Base-by-base conservation (phyloP, 805 yeast genomes). In the Lipomyces mesembrius region DNA sequence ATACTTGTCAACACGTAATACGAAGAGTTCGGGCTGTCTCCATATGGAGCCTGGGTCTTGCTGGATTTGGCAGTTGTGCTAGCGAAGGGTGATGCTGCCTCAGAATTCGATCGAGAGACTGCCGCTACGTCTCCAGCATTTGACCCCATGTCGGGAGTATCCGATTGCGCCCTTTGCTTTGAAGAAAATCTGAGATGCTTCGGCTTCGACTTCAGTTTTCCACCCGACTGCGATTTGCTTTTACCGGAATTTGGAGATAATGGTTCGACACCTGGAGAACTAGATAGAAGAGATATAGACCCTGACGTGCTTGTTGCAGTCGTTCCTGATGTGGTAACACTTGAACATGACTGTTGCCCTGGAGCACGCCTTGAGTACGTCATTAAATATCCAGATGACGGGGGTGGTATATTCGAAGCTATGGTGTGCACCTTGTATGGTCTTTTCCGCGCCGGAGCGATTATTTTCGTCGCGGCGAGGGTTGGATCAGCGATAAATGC, bases 1-100 rank as follows among this genome's bases (percentile, higher is more conserved):
- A 52, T 46, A 46, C 58, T 67, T 7, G 70, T 67, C 29, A 67
- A 61, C n/a, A 63, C 62, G 52, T 63, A 67, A 54, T 67, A 67
- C 20, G 67, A 64, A 4, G 67, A 25, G 29, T 64, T 57, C 22
- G 64, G 64, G 1, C 43, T 57, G 35, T 51, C 59, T 7, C 67
- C 67, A 46, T 64, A 64, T 0, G 67, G 67, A 14, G 67, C 67
- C 25, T 63, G 58, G 4, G 32, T 22, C 32, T 29, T 55, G 43
- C 57, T 37, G 46, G 51, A n/a, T 17, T 14, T 56, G 39, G 35
- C 43, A 32, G 20, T 32, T 9, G 43, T 32, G 25, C 11, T 9
- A 32, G 25, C n/a, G 61, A 12, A 34, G 6, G 11, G 27, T 49
- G n/a, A 6, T 34, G 25, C 25, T 25, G 55, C 22, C 60, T 59